Evolutionary conservation across 805 yeast species (phyloP), one percentile per base, ranked within the genome.

Genomic region (Zygoascus bituminiphila): DNA sequence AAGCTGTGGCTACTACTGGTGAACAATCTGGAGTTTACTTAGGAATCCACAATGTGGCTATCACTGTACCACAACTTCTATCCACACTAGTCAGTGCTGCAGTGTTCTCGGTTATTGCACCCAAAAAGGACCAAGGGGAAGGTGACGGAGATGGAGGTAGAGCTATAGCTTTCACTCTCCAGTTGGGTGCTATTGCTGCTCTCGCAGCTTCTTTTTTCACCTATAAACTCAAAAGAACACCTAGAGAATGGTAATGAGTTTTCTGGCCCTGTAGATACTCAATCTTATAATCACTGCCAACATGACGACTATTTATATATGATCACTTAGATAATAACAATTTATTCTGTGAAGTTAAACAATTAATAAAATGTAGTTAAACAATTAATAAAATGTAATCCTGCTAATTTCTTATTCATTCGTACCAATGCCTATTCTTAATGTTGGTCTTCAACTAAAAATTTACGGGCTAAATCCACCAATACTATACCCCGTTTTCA

Each of bases 31-130:
- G 72, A 1, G 58, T 66, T 5, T 65, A 63, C 45, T 57, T 68
- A 15, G 72, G 72, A 2, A 57, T 68, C 17, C 72, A 65, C 57
- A 68, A 68, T 46, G 64, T 65, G 4, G 65, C 71, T 6, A 56
- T 68, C 43, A 66, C 70, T 6, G 47, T 67, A 7, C 73, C 72
- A 7, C 72, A 68, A 53, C 58, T 68, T 22, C 54, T 68, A 1
- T 66, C 71, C 4, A 66, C 72, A 0, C 61, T 69, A 40, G 59
- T 62, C n/a, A 66, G 71, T 2, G 67, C 59, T 47, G 41, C 67
- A 4, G 58, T 69, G 2, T 68, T 67, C 55, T 50, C 63, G 2
- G 44, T 62, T 10, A 60, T 57, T 15, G 49, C 33, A 7, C 47
- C 19, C 22, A 47, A 20, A 10, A 25, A n/a, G 24, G n/a, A n/a